Conservation (phyloP, 352 stramenopile genomes). For the Phytophthora kernoviae region DNA sequence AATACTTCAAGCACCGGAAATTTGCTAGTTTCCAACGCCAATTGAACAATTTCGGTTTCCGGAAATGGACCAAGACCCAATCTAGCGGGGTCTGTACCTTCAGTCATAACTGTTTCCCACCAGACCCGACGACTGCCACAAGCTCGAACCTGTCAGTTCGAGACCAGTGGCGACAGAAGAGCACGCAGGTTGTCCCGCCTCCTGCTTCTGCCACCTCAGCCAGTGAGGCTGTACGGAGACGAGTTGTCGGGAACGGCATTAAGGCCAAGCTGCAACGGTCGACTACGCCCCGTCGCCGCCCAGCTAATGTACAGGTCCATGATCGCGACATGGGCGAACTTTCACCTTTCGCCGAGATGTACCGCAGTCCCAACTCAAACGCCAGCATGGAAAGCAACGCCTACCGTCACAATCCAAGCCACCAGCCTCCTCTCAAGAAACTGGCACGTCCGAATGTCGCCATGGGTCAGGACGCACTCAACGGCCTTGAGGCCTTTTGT, state of each 20-base stretch:
- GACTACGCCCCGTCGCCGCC: conserved; percentile 12
- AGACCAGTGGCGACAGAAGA: conserved; percentile 78
- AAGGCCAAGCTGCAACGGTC: conserved; percentile 28
- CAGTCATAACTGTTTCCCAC: conserved; percentile 83
- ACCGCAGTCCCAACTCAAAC: conserved; percentile 34
- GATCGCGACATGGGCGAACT: conserved; percentile 12
- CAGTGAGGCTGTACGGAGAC: conserved; percentile 15
- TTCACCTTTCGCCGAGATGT: conserved; percentile 29
- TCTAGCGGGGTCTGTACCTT: conserved; percentile 84
- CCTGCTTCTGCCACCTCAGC: conserved; percentile 8
- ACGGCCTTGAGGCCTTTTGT: conserved; percentile 58
- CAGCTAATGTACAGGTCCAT: conserved; percentile 25
- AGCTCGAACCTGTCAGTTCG: conserved; percentile 52
- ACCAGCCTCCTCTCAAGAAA: conserved; percentile 63
- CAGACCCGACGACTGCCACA: conserved; percentile 46
- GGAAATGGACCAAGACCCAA: conserved; percentile 86
- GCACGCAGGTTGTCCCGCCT: conserved; percentile 36
- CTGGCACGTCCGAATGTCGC: conserved; percentile 39
- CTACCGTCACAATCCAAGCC: conserved; percentile 33
- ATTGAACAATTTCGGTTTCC: conserved; percentile 94
- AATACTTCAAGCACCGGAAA: conserved; percentile 94
- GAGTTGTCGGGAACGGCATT: conserved; percentile 54
- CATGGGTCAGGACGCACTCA: conserved; percentile 30
- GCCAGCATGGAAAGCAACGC: conserved; percentile 26
- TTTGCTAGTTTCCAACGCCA: conserved; percentile 93